Evolutionary conservation across 148 eudicot species (phyloP).

Genomic region (Chenopodium quinoa): DNA sequence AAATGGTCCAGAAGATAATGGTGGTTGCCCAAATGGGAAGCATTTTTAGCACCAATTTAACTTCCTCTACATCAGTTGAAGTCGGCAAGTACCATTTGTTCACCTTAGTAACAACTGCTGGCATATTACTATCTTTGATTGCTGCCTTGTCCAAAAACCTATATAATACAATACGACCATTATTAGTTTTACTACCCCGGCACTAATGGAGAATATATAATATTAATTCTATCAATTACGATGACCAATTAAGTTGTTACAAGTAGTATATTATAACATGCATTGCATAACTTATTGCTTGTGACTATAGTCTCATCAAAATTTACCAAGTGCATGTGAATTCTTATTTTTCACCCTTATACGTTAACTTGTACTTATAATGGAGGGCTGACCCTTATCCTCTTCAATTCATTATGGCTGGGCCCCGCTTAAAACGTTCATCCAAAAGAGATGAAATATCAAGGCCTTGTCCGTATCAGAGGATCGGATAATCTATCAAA

Average conservation of each 20-base stretch:
- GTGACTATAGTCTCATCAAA: too few relatives aligned
- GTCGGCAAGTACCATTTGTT: constrained; percentile 66
- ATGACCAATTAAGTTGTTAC: too few relatives aligned
- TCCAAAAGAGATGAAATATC: constrained; percentile 2
- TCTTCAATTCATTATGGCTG: not conserved
- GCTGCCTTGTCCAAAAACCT: constrained; percentile 91
- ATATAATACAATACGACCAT: not conserved
- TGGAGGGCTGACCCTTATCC: not conserved
- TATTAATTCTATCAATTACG: too few relatives aligned
- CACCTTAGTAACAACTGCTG: constrained; percentile 14
- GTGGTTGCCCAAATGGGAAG: constrained; percentile 97
- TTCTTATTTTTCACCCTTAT: not conserved
- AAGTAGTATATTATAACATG: too few relatives aligned
- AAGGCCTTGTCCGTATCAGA: not conserved
- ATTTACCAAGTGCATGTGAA: too few relatives aligned
- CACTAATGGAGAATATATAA: too few relatives aligned
- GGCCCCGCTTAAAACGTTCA: not conserved
- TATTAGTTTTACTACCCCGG: not conserved
- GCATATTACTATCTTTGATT: constrained; percentile 39
- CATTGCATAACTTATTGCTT: too few relatives aligned
- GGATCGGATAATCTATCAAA: not conserved
- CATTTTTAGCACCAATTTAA: constrained; percentile 75
- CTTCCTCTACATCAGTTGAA: constrained; percentile 87
- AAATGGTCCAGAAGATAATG: constrained; percentile 82
- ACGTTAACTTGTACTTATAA: too few relatives aligned